phyloP scores from a whole-genome alignment of 176 grass and related monocot species.

The Phyllostachys edulis region DNA sequence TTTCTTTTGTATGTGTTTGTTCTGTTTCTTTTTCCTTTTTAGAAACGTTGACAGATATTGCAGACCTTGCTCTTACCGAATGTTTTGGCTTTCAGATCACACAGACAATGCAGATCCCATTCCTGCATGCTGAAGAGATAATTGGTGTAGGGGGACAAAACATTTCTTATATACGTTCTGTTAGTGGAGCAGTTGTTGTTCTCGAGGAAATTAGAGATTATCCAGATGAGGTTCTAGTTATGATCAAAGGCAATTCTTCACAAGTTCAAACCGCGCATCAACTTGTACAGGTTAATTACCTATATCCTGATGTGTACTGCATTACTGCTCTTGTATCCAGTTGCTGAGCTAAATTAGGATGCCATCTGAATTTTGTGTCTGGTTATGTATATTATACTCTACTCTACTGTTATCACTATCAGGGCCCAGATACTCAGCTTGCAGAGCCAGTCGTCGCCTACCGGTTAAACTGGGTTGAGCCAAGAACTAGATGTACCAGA shows the following conservation, averaged over 20 bases:
- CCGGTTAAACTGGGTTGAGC: background rate
- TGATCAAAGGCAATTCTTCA: constrained; percentile 63
- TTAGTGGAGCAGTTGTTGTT: constrained; percentile 59
- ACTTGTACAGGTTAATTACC: constrained; percentile 60
- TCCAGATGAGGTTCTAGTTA: constrained; percentile 58
- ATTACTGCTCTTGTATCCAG: background rate
- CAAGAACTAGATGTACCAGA: background rate
- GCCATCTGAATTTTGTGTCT: background rate
- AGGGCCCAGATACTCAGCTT: background rate
- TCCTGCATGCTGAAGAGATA: constrained; percentile 66
- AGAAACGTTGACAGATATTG: background rate
- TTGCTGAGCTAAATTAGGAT: constrained; percentile 1
- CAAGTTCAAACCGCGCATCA: constrained; percentile 70
- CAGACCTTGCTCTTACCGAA: background rate
- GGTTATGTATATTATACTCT: background rate
- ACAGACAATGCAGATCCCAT: constrained; percentile 73
- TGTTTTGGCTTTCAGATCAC: constrained; percentile 51
- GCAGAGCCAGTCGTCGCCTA: background rate
- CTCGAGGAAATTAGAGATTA: constrained; percentile 53
- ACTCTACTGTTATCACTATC: background rate
- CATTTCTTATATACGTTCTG: constrained; percentile 55
- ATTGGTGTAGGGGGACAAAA: constrained; percentile 65
- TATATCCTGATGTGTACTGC: background rate
- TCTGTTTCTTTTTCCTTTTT: background rate
- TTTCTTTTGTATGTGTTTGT: background rate